Evolutionary conservation across 257 asterid species (phyloP), one percentile per base, ranked within the genome.

Genomic region (Gynochthodes officinalis): DNA sequence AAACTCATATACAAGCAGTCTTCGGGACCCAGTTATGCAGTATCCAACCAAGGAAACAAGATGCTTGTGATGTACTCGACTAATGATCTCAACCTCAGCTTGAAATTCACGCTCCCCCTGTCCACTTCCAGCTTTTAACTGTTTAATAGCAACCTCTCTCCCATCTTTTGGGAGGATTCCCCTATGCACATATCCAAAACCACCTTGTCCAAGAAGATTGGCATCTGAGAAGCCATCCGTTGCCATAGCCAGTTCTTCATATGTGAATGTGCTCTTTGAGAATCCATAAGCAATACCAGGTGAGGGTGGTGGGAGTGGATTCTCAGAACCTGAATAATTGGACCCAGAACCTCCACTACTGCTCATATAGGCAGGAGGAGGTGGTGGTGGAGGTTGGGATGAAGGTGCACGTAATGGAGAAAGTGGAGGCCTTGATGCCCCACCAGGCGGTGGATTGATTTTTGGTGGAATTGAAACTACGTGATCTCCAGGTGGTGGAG

Each of bases 21-120:
- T 81, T 64, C 83, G 83, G 10, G 71, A 13, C 73, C 96, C 99
- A 0, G 90, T 72, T 32, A 84, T 91, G 86, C 97, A 89, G 73
- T 94, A 94, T n/a, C 99, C 99, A 46, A 94, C 98, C 74, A 94
- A 84, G 7, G 99, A 89, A 70, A 94, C 98, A 1, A 94, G 96
- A 81, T 94, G 97, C 74, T 85, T 91, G 78, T 94, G 97, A 84
- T 94, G 99, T 65, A 94, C 99, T 74, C 97, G 77, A 79, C 98
- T 94, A 40, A 94, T 94, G 67, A 91, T 94, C 83, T 94, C 98
- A 42, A 94, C 97, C 85, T 94, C 98, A 11, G 98, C 98, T 68
- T 86, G 96, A 75, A 93, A 93, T 50, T 93, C 97, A 7, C 96
- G 88, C 60, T 93, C 98, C 42, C 98, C 98, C 70, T 91, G 98